Conservation (phyloP, 1,139 yeast genomes). For the Hemisphaericaspora lyxosophila region DNA sequence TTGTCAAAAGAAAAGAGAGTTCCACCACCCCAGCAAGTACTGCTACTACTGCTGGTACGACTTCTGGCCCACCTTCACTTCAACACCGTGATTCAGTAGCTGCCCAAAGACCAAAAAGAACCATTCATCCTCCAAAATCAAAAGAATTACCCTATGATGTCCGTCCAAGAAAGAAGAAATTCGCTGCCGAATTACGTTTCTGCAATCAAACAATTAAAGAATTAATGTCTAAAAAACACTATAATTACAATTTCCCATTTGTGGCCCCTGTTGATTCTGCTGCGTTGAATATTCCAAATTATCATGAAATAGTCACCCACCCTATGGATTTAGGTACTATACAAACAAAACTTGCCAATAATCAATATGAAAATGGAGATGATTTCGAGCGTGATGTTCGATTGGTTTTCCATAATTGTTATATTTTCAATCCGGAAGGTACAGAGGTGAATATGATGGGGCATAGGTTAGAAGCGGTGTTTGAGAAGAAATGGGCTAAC, state of each 20-base stretch:
- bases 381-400: slow-evolving; percentile 83
- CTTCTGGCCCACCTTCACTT: slow-evolving; percentile 34
- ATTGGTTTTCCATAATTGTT: slow-evolving; percentile 84
- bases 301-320: slow-evolving; percentile 76
- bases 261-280: slow-evolving; percentile 94
- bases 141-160: slow-evolving; percentile 90
- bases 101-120: slow-evolving; percentile 81
- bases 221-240: slow-evolving; percentile 77
- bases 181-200: slow-evolving; percentile 84
- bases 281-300: slow-evolving; percentile 88
- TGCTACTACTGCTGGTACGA: slow-evolving; percentile 1
- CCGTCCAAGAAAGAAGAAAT: slow-evolving; percentile 89
- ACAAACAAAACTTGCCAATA: slow-evolving; percentile 74
- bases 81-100: slow-evolving; percentile 42
- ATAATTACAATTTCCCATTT: slow-evolving; percentile 83
- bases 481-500: slow-evolving; percentile 86
- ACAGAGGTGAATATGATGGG: slow-evolving; percentile 97
- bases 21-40: slow-evolving; percentile 50
- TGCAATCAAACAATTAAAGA: slow-evolving; percentile 84
- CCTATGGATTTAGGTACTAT: slow-evolving; percentile 97
- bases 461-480: slow-evolving; percentile 79
- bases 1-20: slow-evolving; percentile 41
- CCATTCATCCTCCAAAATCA: slow-evolving; percentile 94
- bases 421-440: slow-evolving; percentile 90
- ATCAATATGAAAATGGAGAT: slow-evolving; percentile 85